phyloP scores from a whole-genome alignment of 2,329 filamentous ascomycete species.

The Fusarium incarnatum region DNA sequence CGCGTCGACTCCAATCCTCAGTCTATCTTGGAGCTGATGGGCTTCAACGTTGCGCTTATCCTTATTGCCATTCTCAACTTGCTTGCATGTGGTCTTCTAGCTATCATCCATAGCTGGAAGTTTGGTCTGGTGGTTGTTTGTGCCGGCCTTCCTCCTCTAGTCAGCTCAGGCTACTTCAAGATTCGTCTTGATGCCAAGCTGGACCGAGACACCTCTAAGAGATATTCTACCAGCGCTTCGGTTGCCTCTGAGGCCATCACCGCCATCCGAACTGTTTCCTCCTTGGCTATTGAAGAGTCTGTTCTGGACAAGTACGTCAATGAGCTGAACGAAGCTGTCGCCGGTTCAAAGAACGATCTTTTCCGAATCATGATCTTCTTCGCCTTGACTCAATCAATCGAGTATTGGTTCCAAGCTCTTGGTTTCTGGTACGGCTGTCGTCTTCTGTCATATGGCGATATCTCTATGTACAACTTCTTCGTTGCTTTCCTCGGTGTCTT shows the following conservation, averaged over 20 bases:
- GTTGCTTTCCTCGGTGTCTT: slow-evolving; percentile 65
- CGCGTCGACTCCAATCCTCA: slow-evolving; percentile 54
- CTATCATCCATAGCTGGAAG: slow-evolving; percentile 60
- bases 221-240: slow-evolving; percentile 53
- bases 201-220: slow-evolving; percentile 52
- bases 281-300: slow-evolving; percentile 55
- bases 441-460: slow-evolving; percentile 55
- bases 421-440: slow-evolving; percentile 58
- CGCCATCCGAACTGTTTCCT: slow-evolving; percentile 56
- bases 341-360: slow-evolving; percentile 48
- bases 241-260: slow-evolving; percentile 59
- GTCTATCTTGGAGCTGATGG: slow-evolving; percentile 57
- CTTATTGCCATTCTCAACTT: slow-evolving; percentile 54
- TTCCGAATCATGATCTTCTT: slow-evolving; percentile 53
- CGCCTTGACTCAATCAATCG: slow-evolving; percentile 53
- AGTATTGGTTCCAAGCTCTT: slow-evolving; percentile 55
- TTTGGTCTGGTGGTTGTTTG: slow-evolving; percentile 62
- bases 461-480: slow-evolving; percentile 65
- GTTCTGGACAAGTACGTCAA: slow-evolving; percentile 48
- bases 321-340: slow-evolving; percentile 49
- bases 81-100: slow-evolving; percentile 55
- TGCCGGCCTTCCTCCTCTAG: slow-evolving; percentile 54
- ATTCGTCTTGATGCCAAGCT: slow-evolving; percentile 56
- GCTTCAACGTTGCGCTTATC: slow-evolving; percentile 56
- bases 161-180: slow-evolving; percentile 54